Conservation (phyloP, 352 stramenopile species). For the Globisporangium irregulare region DNA sequence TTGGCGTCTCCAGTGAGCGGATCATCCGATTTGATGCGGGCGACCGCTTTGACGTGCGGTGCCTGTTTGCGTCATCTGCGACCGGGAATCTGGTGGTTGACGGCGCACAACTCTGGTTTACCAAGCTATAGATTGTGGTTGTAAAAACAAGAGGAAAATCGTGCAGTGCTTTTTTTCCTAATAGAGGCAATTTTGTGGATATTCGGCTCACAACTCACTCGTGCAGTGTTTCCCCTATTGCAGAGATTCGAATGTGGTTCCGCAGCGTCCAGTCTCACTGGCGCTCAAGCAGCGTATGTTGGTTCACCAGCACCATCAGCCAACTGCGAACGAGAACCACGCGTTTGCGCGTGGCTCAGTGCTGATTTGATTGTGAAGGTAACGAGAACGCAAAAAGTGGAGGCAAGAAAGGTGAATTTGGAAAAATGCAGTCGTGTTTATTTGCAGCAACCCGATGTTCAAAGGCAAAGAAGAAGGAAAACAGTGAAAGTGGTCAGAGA, state of each 20-base stretch:
- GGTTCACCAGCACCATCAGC: background rate
- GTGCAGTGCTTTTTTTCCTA: background rate
- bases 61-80: conserved; percentile 21
- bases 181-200: conserved; percentile 7
- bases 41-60: conserved; percentile 42
- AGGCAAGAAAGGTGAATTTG: background rate
- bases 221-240: background rate
- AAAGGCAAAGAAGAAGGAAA: background rate
- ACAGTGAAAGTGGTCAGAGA: background rate
- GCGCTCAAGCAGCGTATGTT: background rate
- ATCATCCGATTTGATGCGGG: conserved; percentile 27
- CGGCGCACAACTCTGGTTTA: conserved; percentile 43
- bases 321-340: background rate
- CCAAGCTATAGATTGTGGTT: conserved; percentile 21
- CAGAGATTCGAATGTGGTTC: background rate
- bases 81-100: conserved; percentile 34
- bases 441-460: background rate
- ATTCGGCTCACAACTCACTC: background rate
- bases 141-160: background rate
- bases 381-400: background rate
- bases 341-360: background rate
- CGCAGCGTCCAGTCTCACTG: background rate
- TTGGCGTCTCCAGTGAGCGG: conserved; percentile 37
- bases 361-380: background rate
- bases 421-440: background rate